Evolutionary conservation across 2,329 filamentous ascomycete species (phyloP).

Genomic region (Ophiobolus disseminans): DNA sequence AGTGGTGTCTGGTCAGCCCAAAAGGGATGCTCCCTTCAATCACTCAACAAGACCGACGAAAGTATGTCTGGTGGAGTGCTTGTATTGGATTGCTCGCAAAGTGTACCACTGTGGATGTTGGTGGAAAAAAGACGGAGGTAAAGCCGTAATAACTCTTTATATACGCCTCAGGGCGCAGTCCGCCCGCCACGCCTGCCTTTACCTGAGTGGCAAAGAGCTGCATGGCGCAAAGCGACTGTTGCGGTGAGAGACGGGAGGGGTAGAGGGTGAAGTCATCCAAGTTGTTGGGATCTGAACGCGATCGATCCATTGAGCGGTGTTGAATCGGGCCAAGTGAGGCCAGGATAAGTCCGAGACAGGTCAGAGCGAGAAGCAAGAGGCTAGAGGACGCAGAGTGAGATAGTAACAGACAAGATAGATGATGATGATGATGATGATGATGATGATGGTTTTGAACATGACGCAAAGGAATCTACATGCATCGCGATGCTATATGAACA

Average conservation of each 20-base stretch:
- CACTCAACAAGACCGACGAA: too few relatives aligned
- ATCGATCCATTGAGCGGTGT: too few relatives aligned
- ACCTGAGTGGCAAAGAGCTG: background rate
- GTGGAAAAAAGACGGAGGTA: background rate
- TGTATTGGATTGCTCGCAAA: too few relatives aligned
- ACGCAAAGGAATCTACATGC: background rate
- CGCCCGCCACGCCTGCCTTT: background rate
- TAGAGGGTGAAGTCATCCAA: background rate
- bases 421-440: too few relatives aligned
- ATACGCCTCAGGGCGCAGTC: background rate
- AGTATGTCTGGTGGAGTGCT: too few relatives aligned
- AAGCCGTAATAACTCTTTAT: background rate
- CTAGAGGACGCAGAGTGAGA: background rate
- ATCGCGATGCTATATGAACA: constrained; percentile 1
- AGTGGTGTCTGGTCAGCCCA: too few relatives aligned
- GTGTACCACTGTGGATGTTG: background rate
- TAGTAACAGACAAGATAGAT: background rate
- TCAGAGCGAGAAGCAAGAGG: too few relatives aligned
- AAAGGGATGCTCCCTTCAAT: too few relatives aligned
- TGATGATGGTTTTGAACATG: background rate
- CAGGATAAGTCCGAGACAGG: too few relatives aligned
- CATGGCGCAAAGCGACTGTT: background rate
- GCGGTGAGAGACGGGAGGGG: background rate
- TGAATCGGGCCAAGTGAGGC: too few relatives aligned
- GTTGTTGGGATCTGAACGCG: too few relatives aligned